A percentile compares a stretch with the other conserved stretches of the same genome.
phyloP scores from a whole-genome alignment of 2,329 filamentous ascomycete species.

The Thelonectria rubi region DNA sequence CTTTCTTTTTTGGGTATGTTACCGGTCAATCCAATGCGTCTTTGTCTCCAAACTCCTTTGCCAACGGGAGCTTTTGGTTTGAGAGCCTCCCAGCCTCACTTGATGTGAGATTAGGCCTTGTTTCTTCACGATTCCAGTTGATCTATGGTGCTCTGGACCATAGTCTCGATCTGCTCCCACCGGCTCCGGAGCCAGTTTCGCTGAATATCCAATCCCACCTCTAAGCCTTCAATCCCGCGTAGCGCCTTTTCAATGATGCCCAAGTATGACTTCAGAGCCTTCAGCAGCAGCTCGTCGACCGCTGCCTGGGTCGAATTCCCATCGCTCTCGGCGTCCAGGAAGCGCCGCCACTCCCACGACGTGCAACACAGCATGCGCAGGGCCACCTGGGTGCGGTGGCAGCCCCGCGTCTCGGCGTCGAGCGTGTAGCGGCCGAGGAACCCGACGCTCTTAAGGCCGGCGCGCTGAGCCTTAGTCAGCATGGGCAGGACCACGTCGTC shows the following conservation, averaged over 20 bases:
- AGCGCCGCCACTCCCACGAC: slow-evolving; percentile 51
- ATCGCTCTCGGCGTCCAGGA: slow-evolving; percentile 53
- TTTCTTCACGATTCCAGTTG: slow-evolving; percentile 18
- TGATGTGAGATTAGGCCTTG: not conserved
- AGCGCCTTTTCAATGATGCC: slow-evolving; percentile 44
- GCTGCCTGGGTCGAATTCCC: slow-evolving; percentile 55
- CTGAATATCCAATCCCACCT: slow-evolving; percentile 45
- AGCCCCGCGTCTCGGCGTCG: slow-evolving; percentile 51
- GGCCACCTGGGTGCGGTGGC: slow-evolving; percentile 64
- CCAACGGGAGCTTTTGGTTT: too few relatives aligned
- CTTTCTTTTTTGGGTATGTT: too few relatives aligned
- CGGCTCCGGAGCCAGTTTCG: slow-evolving; percentile 50
- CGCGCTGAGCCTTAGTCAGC: slow-evolving; percentile 49
- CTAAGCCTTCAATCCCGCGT: slow-evolving; percentile 46
- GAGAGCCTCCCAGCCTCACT: too few relatives aligned
- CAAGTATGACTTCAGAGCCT: slow-evolving; percentile 51
- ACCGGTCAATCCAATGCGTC: too few relatives aligned
- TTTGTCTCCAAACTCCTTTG: too few relatives aligned
- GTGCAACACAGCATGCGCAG: slow-evolving; percentile 51
- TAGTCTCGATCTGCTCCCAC: slow-evolving; percentile 54
- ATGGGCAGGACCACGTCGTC: slow-evolving; percentile 58
- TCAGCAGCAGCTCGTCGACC: slow-evolving; percentile 49
- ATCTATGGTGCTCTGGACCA: slow-evolving; percentile 50
- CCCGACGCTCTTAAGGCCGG: slow-evolving; percentile 53
- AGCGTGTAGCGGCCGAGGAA: slow-evolving; percentile 61